Evolutionary conservation across 176 grass and related monocot genomes (phyloP), one percentile per base, ranked within the genome.

Genomic region (Avena sativa): DNA sequence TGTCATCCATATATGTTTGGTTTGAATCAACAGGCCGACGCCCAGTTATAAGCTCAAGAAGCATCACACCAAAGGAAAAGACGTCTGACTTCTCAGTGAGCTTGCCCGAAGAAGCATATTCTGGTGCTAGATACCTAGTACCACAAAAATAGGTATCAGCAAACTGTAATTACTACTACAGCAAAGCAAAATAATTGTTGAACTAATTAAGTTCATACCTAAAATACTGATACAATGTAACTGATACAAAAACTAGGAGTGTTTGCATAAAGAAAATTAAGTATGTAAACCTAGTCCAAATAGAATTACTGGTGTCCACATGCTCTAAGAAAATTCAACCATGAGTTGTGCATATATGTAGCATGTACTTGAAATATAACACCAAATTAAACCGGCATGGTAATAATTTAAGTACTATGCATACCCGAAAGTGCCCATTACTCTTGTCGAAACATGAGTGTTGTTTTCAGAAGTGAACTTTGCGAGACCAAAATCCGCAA

Each of bases 21-120:
- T 47, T 79, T 40, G 97, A 59, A 91, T 99, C 97, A 85, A 99
- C 92, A 70, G 97, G 97, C 6, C 94, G 90, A 2, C 84, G 85
- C 34, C 97, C 97, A 49, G 91, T 99, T 68, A 99, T 99, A 76
- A 99, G 87, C 87, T 99, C 97, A 50, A 99, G 89, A 92, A 99
- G 91, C 97, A 99, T 97, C 26, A 97, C 87, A 57, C 97, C 97
- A 19, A 81, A 99, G 52, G 97, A 99, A 50, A 99, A 99, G 17
- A 99, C 97, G 83, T 99, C 97, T 12, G 97, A 99, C 66, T 91
- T 96, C 20, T 99, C 97, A n/a, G 97, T 92, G 17, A 99, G 92
- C 84, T 99, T 99, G 64, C 97, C 94, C 46, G 97, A 99, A 87
- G 97, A 88, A 3, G 97, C 97, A 87, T 99, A 99, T 71, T 99